phyloP scores from a whole-genome alignment of 345 rosid species.

The Rhizophora apiculata region DNA sequence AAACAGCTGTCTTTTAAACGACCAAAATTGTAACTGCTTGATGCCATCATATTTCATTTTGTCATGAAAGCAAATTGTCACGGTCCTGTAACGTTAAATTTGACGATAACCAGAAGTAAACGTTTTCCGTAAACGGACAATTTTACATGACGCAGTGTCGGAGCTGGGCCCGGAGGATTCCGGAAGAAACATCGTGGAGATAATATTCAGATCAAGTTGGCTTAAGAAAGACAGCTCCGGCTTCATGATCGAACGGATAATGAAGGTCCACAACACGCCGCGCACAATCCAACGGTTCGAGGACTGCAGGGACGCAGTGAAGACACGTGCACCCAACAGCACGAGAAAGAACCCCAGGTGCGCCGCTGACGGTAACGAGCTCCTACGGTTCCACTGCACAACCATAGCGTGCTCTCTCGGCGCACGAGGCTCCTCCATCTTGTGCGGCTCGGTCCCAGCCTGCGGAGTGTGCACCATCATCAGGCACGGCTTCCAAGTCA shows the following conservation, averaged over 20 bases:
- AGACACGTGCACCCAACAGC: conserved; percentile 68
- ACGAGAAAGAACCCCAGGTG: conserved; percentile 73
- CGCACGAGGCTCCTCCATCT: conserved; percentile 64
- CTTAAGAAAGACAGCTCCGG: conserved; percentile 75
- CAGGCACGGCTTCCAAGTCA: conserved; percentile 69
- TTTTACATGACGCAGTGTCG: conserved; percentile 50
- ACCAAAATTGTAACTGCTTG: neutral
- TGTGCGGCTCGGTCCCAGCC: conserved; percentile 73
- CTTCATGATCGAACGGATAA: conserved; percentile 89
- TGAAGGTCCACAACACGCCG: conserved; percentile 90
- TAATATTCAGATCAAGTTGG: conserved; percentile 98
- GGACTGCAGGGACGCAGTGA: conserved; percentile 91
- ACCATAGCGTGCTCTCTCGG: conserved; percentile 80
- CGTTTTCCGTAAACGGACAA: conserved; percentile 17
- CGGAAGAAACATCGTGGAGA: conserved; percentile 91
- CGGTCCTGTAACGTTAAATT: conserved; percentile 1
- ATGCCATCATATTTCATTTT: conserved; percentile 3
- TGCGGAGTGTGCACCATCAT: conserved; percentile 91
- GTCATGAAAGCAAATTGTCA: neutral
- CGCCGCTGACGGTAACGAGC: conserved; percentile 97
- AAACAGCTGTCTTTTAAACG: conserved; percentile 26
- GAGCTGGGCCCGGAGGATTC: conserved; percentile 97
- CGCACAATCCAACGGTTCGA: conserved; percentile 96
- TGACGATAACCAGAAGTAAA: conserved; percentile 15
- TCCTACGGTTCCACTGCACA: conserved; percentile 86